These are phyloP conservation scores for Anaeramoeba ignava DNA, from an alignment of 78 protist genomes.

Conservation along the genomic window DNA sequence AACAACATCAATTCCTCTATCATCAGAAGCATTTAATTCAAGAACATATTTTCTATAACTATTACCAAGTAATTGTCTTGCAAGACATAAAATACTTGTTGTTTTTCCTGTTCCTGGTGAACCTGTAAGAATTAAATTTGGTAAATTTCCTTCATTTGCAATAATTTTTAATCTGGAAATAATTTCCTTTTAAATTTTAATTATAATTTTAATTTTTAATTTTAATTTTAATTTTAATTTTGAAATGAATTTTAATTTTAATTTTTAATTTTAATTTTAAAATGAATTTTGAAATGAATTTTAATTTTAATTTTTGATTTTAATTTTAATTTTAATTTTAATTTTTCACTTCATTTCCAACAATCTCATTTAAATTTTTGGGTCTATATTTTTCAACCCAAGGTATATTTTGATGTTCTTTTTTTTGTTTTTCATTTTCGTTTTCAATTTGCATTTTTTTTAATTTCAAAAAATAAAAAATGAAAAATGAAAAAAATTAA, in stretches of 20 bases:
- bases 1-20: slow-evolving; percentile 95
- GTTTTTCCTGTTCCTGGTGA: slow-evolving; percentile 95
- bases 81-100: slow-evolving; percentile 70
- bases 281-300: too few relatives aligned
- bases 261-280: too few relatives aligned
- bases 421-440: too few relatives aligned
- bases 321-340: too few relatives aligned
- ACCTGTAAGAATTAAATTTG: slow-evolving; percentile 70
- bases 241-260: too few relatives aligned
- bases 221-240: too few relatives aligned
- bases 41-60: slow-evolving; percentile 52
- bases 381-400: slow-evolving; percentile 66
- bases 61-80: slow-evolving; percentile 66
- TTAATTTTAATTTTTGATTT: too few relatives aligned
- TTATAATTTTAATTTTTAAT: too few relatives aligned
- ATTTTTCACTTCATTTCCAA: slow-evolving; percentile 95
- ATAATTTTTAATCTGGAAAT: slow-evolving; percentile 64
- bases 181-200: too few relatives aligned
- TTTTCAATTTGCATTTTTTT: too few relatives aligned
- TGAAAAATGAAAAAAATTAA: too few relatives aligned
- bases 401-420: slow-evolving; percentile 7
- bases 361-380: slow-evolving; percentile 61
- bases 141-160: slow-evolving; percentile 80
- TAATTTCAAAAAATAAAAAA: too few relatives aligned
- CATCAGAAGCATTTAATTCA: slow-evolving; percentile 87